phyloP scores from a whole-genome alignment of 208 protist genomes.

The Trypanosoma platydactyli region DNA sequence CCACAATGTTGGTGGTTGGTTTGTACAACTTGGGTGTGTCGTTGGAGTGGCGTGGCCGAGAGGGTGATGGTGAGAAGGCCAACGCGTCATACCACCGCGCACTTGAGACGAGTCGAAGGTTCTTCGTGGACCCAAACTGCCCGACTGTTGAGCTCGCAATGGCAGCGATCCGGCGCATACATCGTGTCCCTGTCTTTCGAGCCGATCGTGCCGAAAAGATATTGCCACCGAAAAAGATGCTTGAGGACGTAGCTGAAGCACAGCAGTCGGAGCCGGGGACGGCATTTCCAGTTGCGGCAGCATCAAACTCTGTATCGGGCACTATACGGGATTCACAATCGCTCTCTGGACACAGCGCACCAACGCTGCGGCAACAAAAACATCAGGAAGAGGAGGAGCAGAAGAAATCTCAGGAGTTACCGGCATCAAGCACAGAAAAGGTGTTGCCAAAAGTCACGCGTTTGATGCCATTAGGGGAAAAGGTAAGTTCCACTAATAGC shows the following conservation, averaged over 20 bases:
- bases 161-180: constrained; percentile 52
- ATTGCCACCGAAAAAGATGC: not conserved
- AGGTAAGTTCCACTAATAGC: not conserved
- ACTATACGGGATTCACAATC: too few relatives aligned
- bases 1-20: constrained; percentile 81
- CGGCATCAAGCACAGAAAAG: not conserved
- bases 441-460: not conserved
- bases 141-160: constrained; percentile 70
- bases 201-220: not conserved
- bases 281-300: too few relatives aligned
- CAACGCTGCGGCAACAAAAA: not conserved
- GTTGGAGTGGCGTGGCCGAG: constrained; percentile 52
- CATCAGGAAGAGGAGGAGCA: not conserved
- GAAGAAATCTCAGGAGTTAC: not conserved
- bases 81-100: constrained; percentile 55
- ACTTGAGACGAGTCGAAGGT: constrained; percentile 50
- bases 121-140: constrained; percentile 53
- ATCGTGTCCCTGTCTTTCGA: constrained; percentile 17
- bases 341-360: too few relatives aligned
- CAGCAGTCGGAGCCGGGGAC: too few relatives aligned
- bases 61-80: constrained; percentile 38
- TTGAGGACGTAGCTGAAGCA: too few relatives aligned
- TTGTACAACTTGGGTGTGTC: constrained; percentile 88
- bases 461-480: not conserved
- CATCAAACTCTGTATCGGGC: too few relatives aligned